A percentile compares a stretch with the other conserved stretches of the same genome.
Evolutionary conservation across 2,329 filamentous ascomycete genomes (phyloP).

Genomic region (Salinomyces thailandicus): DNA sequence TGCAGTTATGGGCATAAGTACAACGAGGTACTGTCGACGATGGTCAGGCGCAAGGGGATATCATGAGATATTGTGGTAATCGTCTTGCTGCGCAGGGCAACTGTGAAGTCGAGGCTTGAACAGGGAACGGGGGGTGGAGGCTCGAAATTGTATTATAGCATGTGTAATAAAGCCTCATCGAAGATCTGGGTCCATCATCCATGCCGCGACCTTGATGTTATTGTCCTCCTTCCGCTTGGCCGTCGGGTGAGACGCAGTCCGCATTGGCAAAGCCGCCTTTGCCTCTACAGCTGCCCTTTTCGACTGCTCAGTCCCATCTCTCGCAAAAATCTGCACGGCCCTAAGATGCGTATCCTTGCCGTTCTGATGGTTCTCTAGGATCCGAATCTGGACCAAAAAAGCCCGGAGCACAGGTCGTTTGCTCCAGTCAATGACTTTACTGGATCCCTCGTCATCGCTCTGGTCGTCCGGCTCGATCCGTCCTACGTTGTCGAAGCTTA

Average conservation of each 20-base stretch:
- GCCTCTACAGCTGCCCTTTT: constrained; percentile 8
- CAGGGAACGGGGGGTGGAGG: no score
- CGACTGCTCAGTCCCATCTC: constrained; percentile 26
- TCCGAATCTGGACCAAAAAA: constrained; percentile 80
- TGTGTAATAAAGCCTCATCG: no score
- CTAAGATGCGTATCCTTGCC: constrained; percentile 97
- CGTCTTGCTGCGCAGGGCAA: no score
- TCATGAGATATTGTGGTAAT: no score
- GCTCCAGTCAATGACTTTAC: constrained; percentile 35
- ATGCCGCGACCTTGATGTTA: constrained; percentile 24
- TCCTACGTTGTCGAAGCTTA: constrained; percentile 57
- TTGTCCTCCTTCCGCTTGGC: constrained; percentile 12
- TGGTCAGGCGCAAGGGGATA: no score
- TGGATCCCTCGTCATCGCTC: constrained; percentile 21
- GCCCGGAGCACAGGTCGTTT: constrained; percentile 66
- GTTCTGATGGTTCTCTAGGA: constrained; percentile 96
- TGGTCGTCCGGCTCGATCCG: constrained; percentile 25
- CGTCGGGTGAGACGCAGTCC: neutral
- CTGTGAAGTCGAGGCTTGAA: no score
- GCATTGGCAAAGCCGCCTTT: constrained; percentile 7
- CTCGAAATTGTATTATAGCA: no score
- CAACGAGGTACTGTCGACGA: no score
- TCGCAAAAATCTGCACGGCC: constrained; percentile 74
- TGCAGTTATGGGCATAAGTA: no score
- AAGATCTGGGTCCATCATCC: constrained; percentile 29